Evolutionary conservation across 495 filamentous ascomycete species (phyloP).

Genomic region (Podospora tetraspora): DNA sequence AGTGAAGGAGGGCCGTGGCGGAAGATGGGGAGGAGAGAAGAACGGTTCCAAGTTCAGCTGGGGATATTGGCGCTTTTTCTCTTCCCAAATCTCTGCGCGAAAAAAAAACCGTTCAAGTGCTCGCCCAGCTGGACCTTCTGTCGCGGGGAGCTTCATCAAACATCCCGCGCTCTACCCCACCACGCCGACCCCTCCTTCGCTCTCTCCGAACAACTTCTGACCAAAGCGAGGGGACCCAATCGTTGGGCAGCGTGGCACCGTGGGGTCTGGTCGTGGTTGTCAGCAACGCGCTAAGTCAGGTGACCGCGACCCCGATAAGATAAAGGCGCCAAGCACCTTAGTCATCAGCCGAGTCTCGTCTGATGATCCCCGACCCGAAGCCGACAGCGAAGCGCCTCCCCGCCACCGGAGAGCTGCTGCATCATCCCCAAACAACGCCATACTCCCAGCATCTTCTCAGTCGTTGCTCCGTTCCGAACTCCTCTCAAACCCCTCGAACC

Average conservation of each 20-base stretch:
- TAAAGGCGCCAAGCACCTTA: background rate
- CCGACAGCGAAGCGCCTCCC: background rate
- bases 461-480: background rate
- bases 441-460: background rate
- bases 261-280: background rate
- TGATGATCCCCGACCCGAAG: background rate
- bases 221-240: background rate
- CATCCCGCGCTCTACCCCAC: background rate
- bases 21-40: background rate
- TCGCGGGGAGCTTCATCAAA: background rate
- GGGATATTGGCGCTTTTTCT: conserved; percentile 16
- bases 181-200: background rate
- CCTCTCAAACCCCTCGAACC: background rate
- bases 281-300: background rate
- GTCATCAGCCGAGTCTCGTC: background rate
- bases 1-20: background rate
- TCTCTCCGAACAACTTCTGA: background rate
- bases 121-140: background rate
- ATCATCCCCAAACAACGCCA: background rate
- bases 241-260: background rate
- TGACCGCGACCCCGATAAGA: background rate
- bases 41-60: conserved; percentile 2
- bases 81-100: conserved; percentile 10
- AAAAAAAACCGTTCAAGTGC: conserved; percentile 9
- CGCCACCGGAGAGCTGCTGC: background rate